Base-by-base conservation (phyloP, 345 rosid species). In the Erodium maritimum region DNA sequence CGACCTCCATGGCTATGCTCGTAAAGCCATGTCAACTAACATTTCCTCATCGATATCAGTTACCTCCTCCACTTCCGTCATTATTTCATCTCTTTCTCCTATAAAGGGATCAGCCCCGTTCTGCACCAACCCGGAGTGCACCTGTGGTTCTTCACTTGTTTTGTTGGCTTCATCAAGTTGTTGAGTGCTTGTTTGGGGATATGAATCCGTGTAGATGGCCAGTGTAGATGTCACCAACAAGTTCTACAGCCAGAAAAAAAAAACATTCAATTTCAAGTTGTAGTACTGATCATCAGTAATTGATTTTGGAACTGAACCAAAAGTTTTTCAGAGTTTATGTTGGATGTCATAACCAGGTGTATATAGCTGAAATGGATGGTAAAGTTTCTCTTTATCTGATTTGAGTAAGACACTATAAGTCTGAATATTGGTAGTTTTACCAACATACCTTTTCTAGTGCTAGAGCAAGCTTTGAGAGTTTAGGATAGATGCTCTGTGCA, bases 391-490 rank as follows among this genome's bases (percentile, higher is more conserved):
- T n/a, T n/a, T n/a, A n/a, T n/a, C n/a, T n/a, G n/a, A n/a, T n/a
- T n/a, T 29, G 37, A 29, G 9, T 29, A 29, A 29, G 5, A 29
- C 37, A n/a, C n/a, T n/a, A n/a, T n/a, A n/a, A 29, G 9, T 5
- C 37, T 29, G 13, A 48, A 48, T n/a, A 9, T n/a, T 57, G 12
- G 5, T n/a, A 34, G 12, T 23, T 58, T 29, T 33, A 33, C 33
- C 62, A 33, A 54, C 55, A 22, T 60, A 81, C 96, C 84, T 88
- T 88, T 72, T 85, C 96, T 64, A 85, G 72, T 34, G 96, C 93
- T 24, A 83, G 75, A 67, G 93, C 84, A 56, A 85, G 93, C 74
- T 88, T 88, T 52, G 93, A 76, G 65, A 85, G 82, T 61, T 78
- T 82, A 19, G 88, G 87, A 64, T 88, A 85, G 65, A 85, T 83